Conservation (phyloP, 2,329 filamentous ascomycete species). For the Pleoardoris graminearum region DNA sequence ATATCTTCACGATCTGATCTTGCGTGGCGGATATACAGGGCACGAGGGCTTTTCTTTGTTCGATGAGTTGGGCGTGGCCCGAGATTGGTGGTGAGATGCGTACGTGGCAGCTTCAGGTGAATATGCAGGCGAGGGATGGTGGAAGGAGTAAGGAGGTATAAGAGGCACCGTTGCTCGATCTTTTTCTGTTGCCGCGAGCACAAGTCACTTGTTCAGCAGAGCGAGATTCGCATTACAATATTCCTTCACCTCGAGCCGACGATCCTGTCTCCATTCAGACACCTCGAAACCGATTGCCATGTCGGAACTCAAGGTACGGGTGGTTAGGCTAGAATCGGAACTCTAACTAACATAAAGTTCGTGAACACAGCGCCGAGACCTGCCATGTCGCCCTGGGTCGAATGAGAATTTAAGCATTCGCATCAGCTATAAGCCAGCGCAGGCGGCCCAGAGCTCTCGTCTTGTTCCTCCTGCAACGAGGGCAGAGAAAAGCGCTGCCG, state of each 20-base stretch:
- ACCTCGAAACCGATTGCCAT: too few species aligned
- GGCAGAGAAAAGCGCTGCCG: background rate
- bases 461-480: background rate
- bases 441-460: background rate
- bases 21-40: background rate
- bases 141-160: background rate
- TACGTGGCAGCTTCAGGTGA: slow-evolving; percentile 9
- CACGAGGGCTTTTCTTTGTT: background rate
- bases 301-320: background rate
- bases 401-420: background rate
- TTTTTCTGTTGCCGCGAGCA: too few species aligned
- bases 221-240: too few species aligned
- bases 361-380: background rate
- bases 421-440: background rate
- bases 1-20: background rate
- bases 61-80: background rate
- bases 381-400: background rate
- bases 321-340: background rate
- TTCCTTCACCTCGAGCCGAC: background rate
- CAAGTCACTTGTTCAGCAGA: too few species aligned
- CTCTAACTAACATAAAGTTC: background rate
- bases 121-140: background rate
- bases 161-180: background rate
- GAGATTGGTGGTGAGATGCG: background rate
- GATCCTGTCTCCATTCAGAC: background rate